Evolutionary conservation across 306 rosid species (phyloP).

Genomic region (Acacia melanoxylon): DNA sequence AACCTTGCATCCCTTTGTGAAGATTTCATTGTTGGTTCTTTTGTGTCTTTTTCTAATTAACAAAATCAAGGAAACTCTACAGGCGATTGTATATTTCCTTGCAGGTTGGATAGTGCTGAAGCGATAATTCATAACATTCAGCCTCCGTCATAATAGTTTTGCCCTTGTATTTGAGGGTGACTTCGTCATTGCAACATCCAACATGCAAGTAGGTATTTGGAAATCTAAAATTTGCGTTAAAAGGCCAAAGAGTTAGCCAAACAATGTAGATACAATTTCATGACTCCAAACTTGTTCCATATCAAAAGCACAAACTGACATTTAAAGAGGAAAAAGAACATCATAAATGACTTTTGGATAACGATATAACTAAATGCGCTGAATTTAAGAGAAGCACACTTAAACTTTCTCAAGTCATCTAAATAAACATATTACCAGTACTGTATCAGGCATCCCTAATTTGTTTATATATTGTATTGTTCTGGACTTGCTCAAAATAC

Average conservation of each 20-base stretch:
- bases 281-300: neutral
- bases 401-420: neutral
- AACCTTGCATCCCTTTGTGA: no score
- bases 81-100: no score
- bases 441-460: neutral
- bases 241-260: neutral
- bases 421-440: neutral
- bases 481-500: neutral
- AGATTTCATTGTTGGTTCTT: no score
- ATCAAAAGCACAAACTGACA: neutral
- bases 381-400: neutral
- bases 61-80: no score
- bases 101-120: no score
- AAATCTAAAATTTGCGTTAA: conserved; percentile 49
- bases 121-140: conserved; percentile 95
- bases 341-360: neutral
- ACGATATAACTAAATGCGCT: neutral
- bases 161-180: conserved; percentile 85
- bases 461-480: neutral
- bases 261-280: neutral
- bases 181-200: conserved; percentile 88
- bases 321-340: neutral
- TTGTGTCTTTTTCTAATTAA: no score
- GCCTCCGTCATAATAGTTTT: conserved; percentile 92
- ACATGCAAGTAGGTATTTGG: conserved; percentile 85